Conservation (phyloP, 345 rosid genomes). For the Trapa bicornis region DNA sequence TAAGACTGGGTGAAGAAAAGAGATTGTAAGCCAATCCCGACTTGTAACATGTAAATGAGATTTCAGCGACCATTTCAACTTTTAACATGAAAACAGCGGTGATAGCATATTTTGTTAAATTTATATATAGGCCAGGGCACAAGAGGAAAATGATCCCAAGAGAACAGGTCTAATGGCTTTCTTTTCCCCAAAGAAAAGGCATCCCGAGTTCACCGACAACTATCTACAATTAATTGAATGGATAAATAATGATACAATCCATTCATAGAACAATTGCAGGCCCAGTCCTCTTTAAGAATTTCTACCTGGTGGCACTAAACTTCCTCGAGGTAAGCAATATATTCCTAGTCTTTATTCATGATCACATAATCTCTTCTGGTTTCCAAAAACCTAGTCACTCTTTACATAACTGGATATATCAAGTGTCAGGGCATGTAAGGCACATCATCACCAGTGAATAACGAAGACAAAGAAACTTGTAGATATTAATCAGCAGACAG, state of each 20-base stretch:
- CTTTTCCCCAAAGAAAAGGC: too few species aligned
- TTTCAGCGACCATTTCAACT: neutral
- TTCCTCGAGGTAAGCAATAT: neutral
- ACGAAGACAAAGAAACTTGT: too few species aligned
- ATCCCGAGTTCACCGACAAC: neutral
- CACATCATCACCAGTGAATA: too few species aligned
- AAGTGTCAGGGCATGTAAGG: neutral
- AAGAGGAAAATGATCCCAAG: too few species aligned
- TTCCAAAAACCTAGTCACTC: neutral
- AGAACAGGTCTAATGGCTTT: too few species aligned
- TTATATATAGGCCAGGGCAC: neutral
- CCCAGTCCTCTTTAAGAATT: too few species aligned
- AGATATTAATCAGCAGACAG: neutral
- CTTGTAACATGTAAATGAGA: neutral
- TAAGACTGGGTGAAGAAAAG: too few species aligned
- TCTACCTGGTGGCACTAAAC: neutral
- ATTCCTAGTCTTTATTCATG: neutral
- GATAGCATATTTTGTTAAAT: neutral
- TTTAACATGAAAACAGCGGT: neutral
- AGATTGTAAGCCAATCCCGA: too few species aligned
- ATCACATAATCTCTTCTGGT: neutral
- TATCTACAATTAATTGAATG: neutral
- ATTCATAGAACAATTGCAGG: neutral
- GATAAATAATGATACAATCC: neutral
- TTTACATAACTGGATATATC: neutral